Evolutionary conservation across 768 basidiomycete genomes (phyloP), one percentile per base, ranked within the genome.

Genomic region (Tricholoma flavovirens): DNA sequence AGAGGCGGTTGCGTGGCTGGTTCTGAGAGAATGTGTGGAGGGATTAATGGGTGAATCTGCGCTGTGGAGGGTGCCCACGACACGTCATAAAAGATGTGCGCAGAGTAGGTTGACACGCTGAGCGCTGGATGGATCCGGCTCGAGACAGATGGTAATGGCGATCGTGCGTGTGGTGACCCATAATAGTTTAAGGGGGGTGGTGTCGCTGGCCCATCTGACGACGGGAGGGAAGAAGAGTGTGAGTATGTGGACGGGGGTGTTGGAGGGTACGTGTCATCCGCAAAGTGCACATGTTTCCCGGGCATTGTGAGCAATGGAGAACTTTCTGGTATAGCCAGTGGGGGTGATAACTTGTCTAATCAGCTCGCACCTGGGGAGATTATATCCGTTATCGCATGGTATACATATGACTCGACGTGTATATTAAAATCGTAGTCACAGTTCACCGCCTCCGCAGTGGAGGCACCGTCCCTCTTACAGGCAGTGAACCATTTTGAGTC

Each of bases 1-100:
- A 69, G 54, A 4, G 70, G 69, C 21, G 76, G 76, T 9, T 64
- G 46, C 8, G 73, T 73, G 7, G 73, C 76, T 2, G 71, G 69
- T 36, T 73, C 67, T 12, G 65, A 59, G 36, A 69, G 61, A 9
- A 63, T 54, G 7, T 62, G 33, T 32, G 49, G 21, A 74, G 76
- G 60, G 24, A 57, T 46, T n/a, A 33, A 26, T 5, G 62, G 56
- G 38, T 40, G 46, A 17, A 60, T 46, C 21, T 35, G 11, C 15
- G 57, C 49, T 49, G 61, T 52, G 33, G 45, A 21, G 38, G 51
- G 35, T 14, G 59, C 59, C 10, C 56, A 56, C 2, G 61, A 53
- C 15, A 66, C 53, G 46, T 66, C 59, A 36, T 56, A 61, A 21
- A 51, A 48, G 22, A 58, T 49, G 33, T 35, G 36, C 8, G 58